A percentile compares a stretch with the other conserved stretches of the same genome.
These are phyloP conservation scores for Lumnitzera littorea DNA, from an alignment of 345 rosid species.

Conservation along the genomic window DNA sequence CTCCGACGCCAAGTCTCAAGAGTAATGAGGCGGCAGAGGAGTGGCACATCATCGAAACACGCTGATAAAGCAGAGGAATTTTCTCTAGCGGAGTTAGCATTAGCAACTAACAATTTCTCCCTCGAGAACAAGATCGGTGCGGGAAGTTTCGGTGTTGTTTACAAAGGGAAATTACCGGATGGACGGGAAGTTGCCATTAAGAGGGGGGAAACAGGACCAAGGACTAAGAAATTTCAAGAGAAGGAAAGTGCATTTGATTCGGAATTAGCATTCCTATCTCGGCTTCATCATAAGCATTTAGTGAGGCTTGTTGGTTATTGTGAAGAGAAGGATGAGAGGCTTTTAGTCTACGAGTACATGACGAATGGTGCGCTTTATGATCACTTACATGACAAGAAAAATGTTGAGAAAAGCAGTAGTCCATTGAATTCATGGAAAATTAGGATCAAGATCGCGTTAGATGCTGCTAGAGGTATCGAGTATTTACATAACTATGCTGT, in stretches of 20 bases:
- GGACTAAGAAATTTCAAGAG: conserved; percentile 67
- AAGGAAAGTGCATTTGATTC: conserved; percentile 91
- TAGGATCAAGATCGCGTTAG: conserved; percentile 37
- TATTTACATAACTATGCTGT: conserved; percentile 45
- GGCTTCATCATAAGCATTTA: conserved; percentile 86
- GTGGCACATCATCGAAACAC: conserved; percentile 88
- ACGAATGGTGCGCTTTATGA: conserved; percentile 41
- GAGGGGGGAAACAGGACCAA: conserved; percentile 67
- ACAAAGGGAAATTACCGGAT: conserved; percentile 57
- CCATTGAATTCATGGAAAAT: conserved; percentile 56
- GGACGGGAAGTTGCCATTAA: conserved; percentile 89
- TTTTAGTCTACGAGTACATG: conserved; percentile 44
- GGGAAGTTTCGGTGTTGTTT: conserved; percentile 86
- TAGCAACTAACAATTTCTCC: conserved; percentile 69
- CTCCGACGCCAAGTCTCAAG: conserved; percentile 75
- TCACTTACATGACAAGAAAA: conserved; percentile 32
- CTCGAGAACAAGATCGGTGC: conserved; percentile 76
- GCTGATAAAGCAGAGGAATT: conserved; percentile 79
- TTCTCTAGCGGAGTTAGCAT: conserved; percentile 53
- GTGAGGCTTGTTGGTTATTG: conserved; percentile 89
- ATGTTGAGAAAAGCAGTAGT: conserved; percentile 39
- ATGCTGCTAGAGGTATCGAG: conserved; percentile 41
- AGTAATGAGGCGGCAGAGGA: conserved; percentile 78
- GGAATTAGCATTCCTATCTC: conserved; percentile 68
- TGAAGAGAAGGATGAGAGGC: conserved; percentile 60